Percentiles rank a stretch among this genome's conserved stretches.
Conservation (phyloP, 768 basidiomycete genomes). For the Stropharia rugosoannulata region DNA sequence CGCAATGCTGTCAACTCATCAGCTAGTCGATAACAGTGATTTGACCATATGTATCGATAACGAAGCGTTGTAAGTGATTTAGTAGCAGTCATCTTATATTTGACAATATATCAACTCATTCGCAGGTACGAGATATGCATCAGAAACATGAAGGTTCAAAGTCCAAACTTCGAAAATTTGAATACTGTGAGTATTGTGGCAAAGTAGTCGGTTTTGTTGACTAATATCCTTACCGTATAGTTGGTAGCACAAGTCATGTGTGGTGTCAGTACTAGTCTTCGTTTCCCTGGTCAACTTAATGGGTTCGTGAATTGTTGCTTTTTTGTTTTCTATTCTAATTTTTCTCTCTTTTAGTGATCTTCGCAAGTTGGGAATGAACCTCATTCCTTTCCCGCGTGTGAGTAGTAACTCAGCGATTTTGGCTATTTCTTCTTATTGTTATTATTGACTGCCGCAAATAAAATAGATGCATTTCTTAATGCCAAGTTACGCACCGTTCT, state of each 20-base stretch:
- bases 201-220: background rate
- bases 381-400: slow-evolving; percentile 95
- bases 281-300: slow-evolving; percentile 93
- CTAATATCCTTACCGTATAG: slow-evolving; percentile 26
- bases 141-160: slow-evolving; percentile 62
- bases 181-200: slow-evolving; percentile 52
- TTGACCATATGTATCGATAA: slow-evolving; percentile 85
- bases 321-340: background rate
- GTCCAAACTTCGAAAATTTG: slow-evolving; percentile 63
- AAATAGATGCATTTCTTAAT: slow-evolving; percentile 91
- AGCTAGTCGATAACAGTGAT: slow-evolving; percentile 87
- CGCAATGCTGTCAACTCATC: slow-evolving; percentile 79
- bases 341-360: slow-evolving; percentile 67
- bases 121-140: slow-evolving; percentile 71
- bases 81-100: background rate
- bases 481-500: slow-evolving; percentile 92
- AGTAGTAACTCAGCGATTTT: slow-evolving; percentile 18
- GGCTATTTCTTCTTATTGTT: background rate
- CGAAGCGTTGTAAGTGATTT: slow-evolving; percentile 66
- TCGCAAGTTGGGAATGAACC: slow-evolving; percentile 89
- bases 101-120: background rate
- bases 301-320: slow-evolving; percentile 45
- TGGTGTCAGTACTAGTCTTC: slow-evolving; percentile 88
- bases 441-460: background rate
- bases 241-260: slow-evolving; percentile 91